These are phyloP conservation scores for Fusarium graminum DNA, from an alignment of 2,329 filamentous ascomycete genomes.

Conservation along the genomic window DNA sequence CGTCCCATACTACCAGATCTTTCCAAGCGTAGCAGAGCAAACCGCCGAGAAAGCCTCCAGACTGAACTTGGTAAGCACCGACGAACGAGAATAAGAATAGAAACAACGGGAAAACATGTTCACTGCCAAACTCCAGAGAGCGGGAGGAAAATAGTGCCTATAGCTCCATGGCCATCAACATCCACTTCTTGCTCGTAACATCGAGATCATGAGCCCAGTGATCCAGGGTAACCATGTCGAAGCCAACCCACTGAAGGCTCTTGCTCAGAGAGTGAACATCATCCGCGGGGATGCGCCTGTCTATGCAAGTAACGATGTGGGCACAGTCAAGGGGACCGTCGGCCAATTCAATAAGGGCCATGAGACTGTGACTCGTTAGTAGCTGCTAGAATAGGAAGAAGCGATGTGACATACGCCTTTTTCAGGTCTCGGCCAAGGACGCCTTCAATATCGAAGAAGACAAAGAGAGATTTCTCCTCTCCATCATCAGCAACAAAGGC, in stretches of 20 bases:
- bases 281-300: constrained; percentile 73
- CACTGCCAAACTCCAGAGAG: constrained; percentile 41
- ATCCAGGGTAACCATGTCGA: constrained; percentile 84
- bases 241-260: constrained; percentile 93
- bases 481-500: constrained; percentile 82
- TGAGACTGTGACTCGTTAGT: constrained; percentile 68
- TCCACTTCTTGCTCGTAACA: constrained; percentile 81
- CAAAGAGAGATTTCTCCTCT: constrained; percentile 81
- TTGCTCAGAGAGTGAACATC: constrained; percentile 78
- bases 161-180: constrained; percentile 90
- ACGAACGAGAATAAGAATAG: constrained; percentile 34
- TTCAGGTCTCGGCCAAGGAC: constrained; percentile 83
- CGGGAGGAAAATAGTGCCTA: constrained; percentile 62
- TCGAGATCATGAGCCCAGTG: constrained; percentile 76
- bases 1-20: constrained; percentile 38
- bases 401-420: constrained; percentile 75
- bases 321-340: constrained; percentile 81
- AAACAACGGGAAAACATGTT: constrained; percentile 40
- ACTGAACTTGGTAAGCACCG: constrained; percentile 36
- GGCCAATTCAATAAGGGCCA: constrained; percentile 91
- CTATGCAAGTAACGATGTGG: constrained; percentile 84
- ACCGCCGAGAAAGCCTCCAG: constrained; percentile 24
- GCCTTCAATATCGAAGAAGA: constrained; percentile 82
- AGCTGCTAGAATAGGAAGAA: neutral
- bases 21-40: constrained; percentile 30